These are phyloP conservation scores for Diaporthe amygdali DNA, from an alignment of 2,329 filamentous ascomycete species.

Conservation along the genomic window DNA sequence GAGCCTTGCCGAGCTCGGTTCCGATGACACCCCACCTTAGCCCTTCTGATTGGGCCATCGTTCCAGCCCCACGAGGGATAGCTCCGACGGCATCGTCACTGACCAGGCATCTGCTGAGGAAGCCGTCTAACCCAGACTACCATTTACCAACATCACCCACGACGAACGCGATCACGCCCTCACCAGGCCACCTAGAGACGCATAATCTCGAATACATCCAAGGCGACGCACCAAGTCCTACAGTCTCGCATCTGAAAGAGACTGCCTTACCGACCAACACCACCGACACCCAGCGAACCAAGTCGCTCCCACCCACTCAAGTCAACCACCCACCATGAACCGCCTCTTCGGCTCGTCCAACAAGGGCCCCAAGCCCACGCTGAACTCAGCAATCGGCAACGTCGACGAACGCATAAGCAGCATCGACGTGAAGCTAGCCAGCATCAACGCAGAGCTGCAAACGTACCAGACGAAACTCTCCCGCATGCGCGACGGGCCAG, in stretches of 20 bases:
- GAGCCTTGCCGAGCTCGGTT: background rate
- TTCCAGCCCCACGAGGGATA: background rate
- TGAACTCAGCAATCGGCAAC: constrained; percentile 81
- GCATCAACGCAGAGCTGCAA: constrained; percentile 87
- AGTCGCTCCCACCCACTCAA: background rate
- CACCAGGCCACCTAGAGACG: background rate
- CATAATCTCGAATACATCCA: too few relatives aligned
- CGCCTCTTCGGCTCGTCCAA: constrained; percentile 91
- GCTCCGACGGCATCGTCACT: background rate
- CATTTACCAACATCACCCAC: background rate
- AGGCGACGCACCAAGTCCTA: too few relatives aligned
- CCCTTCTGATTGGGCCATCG: background rate
- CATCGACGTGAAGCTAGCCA: constrained; percentile 93
- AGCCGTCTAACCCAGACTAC: background rate
- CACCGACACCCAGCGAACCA: background rate
- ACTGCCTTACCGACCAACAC: too few relatives aligned
- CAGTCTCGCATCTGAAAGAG: too few relatives aligned
- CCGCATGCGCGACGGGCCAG: constrained; percentile 95
- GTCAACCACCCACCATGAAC: constrained; percentile 69
- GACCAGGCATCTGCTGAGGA: background rate
- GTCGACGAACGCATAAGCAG: constrained; percentile 84
- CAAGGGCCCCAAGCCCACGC: constrained; percentile 86
- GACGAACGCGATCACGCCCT: background rate
- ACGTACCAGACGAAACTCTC: constrained; percentile 86
- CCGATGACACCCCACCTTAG: background rate